Evolutionary conservation across 2,329 filamentous ascomycete genomes (phyloP).

Genomic region (Aureobasidium pullulans): DNA sequence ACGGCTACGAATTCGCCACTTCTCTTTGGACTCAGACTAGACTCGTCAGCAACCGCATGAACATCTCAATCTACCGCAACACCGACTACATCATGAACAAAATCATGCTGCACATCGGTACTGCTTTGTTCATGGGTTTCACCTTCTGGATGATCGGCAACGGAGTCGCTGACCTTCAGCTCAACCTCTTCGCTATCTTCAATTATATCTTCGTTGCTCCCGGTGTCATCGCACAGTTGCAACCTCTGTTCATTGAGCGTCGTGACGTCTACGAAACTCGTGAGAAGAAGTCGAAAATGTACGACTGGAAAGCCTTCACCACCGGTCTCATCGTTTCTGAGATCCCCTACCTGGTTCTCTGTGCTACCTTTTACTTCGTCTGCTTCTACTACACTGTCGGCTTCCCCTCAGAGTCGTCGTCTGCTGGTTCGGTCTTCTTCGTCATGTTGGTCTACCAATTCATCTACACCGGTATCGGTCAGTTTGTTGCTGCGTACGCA

Average conservation of each 20-base stretch:
- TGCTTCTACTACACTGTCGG: conserved; percentile 29
- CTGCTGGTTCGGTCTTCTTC: conserved; percentile 40
- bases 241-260: conserved; percentile 53
- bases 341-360: conserved; percentile 57
- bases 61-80: conserved; percentile 58
- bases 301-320: conserved; percentile 68
- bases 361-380: conserved; percentile 48
- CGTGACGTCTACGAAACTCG: conserved; percentile 53
- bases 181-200: conserved; percentile 27
- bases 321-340: conserved; percentile 64
- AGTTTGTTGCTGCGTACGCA: conserved; percentile 45
- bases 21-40: conserved; percentile 34
- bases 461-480: conserved; percentile 46
- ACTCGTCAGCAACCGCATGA: conserved; percentile 41
- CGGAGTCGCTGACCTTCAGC: conserved; percentile 30
- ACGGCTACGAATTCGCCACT: conserved; percentile 40
- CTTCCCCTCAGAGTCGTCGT: conserved; percentile 35
- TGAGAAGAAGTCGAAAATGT: conserved; percentile 59
- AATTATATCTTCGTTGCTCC: conserved; percentile 31
- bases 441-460: conserved; percentile 52
- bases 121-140: conserved; percentile 43
- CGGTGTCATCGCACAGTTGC: conserved; percentile 49
- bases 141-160: conserved; percentile 40
- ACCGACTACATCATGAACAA: conserved; percentile 61
- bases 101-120: conserved; percentile 47